Evolutionary conservation across 352 stramenopile genomes (phyloP), one percentile per base, ranked within the genome.

Genomic region (Globisporangium mamillatum): DNA sequence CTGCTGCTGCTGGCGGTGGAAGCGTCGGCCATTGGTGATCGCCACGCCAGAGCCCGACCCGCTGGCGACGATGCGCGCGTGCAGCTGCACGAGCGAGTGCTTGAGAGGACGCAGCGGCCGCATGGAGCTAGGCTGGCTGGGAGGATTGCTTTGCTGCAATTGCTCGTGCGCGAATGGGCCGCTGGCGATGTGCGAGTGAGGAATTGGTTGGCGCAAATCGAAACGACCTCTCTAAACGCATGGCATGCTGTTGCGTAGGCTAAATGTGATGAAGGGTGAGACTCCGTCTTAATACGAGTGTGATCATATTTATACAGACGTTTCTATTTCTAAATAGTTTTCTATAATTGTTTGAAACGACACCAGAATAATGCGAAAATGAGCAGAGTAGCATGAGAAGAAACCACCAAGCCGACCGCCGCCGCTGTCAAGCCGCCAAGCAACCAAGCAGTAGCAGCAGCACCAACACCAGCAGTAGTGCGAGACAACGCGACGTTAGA

Each of bases 81-180:
- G 74, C 34, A 85, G 68, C 69, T 63, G 72, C 74, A 71, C 75
- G 71, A 87, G 64, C 64, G 71, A 72, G 64, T 81, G 59, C 41
- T 68, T 72, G 70, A 79, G 66, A 63, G 80, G 76, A 75, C 70
- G 74, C 67, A 82, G 63, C 74, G 79, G 68, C 55, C 58, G 58
- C 66, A 70, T 70, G 60, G 59, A 64, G 59, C 32, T 34, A 41
- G 38, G 46, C 22, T 41, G 59, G 41, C 25, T 32, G 58, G 18
- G 48, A 54, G 29, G 25, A 32, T 48, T 50, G 54, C 20, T 59
- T 48, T 50, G 54, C 20, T 59, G 53, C 62, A 25, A 61, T 60
- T 57, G 60, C 50, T 41, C 36, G 34, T 64, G 64, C 59, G 27
- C 57, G 25, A 64, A 55, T 56, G 63, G 48, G 63, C 48, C 22